Evolutionary conservation across 768 basidiomycete species (phyloP).

Genomic region (Pulveroboletus sp.): DNA sequence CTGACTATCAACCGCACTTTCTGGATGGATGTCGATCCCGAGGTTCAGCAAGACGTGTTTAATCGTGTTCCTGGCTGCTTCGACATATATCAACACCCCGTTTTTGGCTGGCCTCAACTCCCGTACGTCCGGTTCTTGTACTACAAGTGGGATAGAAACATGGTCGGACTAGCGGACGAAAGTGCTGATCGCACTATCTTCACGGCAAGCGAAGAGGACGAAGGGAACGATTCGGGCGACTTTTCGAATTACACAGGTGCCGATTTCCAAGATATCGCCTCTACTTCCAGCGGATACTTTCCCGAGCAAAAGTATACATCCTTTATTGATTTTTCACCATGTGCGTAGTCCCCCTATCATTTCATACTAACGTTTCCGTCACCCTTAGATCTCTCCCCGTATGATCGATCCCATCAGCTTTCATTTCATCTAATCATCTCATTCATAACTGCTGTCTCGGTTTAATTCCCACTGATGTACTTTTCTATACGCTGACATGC

Average conservation of each 20-base stretch:
- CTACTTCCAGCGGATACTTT: too few relatives aligned
- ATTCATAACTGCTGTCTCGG: not conserved
- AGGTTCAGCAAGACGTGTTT: slow-evolving; percentile 1
- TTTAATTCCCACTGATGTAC: not conserved
- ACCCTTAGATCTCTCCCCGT: not conserved
- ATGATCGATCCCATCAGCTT: not conserved
- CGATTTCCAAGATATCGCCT: not conserved
- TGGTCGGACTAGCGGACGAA: slow-evolving; percentile 14
- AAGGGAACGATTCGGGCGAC: not conserved
- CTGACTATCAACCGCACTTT: not conserved
- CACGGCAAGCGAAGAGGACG: too few relatives aligned
- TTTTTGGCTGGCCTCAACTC: not conserved
- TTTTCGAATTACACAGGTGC: too few relatives aligned
- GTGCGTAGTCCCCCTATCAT: slow-evolving; percentile 3
- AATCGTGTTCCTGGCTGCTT: slow-evolving; percentile 2
- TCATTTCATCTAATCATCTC: not conserved
- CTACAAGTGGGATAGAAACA: slow-evolving; percentile 18
- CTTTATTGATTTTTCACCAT: not conserved
- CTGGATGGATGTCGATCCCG: slow-evolving; percentile 12
- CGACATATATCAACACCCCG: not conserved
- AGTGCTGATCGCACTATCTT: not conserved
- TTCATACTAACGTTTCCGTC: not conserved
- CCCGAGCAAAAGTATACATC: not conserved
- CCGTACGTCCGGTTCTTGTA: slow-evolving; percentile 10
- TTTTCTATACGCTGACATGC: not conserved